phyloP scores from a whole-genome alignment of 164 flowering plant species.

The Euptelea pleiosperma region DNA sequence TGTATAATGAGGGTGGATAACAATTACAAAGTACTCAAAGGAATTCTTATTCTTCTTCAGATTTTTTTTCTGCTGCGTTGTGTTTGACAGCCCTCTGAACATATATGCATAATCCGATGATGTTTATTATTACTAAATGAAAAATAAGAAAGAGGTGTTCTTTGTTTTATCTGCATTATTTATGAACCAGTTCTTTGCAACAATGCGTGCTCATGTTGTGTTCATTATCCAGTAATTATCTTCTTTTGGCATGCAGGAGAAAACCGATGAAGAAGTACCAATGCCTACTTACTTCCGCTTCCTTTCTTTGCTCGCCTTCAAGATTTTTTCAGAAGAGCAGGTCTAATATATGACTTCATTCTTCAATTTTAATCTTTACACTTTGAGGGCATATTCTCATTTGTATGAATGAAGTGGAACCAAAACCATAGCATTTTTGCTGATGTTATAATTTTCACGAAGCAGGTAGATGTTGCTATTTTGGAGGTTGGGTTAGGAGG shows the following conservation, averaged over 20 bases:
- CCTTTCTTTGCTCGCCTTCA: conserved; percentile 90
- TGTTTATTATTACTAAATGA: too few species aligned
- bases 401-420: conserved; percentile 1
- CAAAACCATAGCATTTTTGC: neutral
- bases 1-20: too few species aligned
- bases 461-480: conserved; percentile 94
- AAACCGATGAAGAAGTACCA: conserved; percentile 58
- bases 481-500: conserved; percentile 99
- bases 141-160: too few species aligned
- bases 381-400: neutral
- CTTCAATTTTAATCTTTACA: neutral
- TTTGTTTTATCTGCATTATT: too few species aligned
- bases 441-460: conserved; percentile 8
- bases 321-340: conserved; percentile 90
- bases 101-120: too few species aligned
- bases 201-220: neutral
- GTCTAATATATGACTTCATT: conserved; percentile 26
- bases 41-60: too few species aligned
- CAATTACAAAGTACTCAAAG: too few species aligned
- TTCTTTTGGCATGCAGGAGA: conserved; percentile 48
- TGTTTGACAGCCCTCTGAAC: too few species aligned
- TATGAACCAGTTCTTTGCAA: too few species aligned
- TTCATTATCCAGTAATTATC: neutral
- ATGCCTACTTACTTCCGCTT: conserved; percentile 95
- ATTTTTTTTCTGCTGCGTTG: too few species aligned